Base-by-base conservation (phyloP, 331 rosid genomes). In the Stylosanthes scabra region DNA sequence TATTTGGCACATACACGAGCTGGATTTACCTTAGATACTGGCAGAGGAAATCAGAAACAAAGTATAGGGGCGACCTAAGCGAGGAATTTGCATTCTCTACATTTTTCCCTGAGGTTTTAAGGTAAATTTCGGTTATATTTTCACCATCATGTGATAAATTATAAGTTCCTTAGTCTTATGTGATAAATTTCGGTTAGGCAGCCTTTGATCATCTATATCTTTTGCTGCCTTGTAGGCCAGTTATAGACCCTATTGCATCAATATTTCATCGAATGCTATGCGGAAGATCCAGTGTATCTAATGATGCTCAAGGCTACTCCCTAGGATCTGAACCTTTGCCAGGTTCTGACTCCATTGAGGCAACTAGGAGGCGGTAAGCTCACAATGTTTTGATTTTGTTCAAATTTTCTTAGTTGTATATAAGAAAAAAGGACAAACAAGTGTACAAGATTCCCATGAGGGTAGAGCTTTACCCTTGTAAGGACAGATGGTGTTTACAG, bases 1-100 rank as follows among this genome's bases (percentile, higher is more conserved):
- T 88, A 85, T 93, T 85, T 79, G 98, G 98, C 68, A 85, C 94
- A 20, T 93, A 93, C 76, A 78, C 78, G 57, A 86, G 98, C 88
- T 93, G 98, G 98, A 85, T 93, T 86, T 93, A 93, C 88, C 98
- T 91, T 70, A 93, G 98, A 84, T 89, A 83, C 89, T 93, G 93
- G 97, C 98, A 93, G 84, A 80, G 81, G 82, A 91, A 88, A 73
- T 90, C 83, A 67, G 98, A 93, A 74, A 85, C 98, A 8, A 91
- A 89, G 77, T 83, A 78, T 14, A 89, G 81, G 85, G 98, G 98
- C 68, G 97, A 93, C 63, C 98, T 97, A 25, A 93, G 94, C 83
- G 95, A 89, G 72, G 98, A 91, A 81, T 93, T 93, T 86, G 90
- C 98, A 68, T 91, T 93, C 84, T 88, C 97, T 47, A 70, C 96